phyloP scores from a whole-genome alignment of 164 flowering plant genomes.

The Chimonanthus praecox region DNA sequence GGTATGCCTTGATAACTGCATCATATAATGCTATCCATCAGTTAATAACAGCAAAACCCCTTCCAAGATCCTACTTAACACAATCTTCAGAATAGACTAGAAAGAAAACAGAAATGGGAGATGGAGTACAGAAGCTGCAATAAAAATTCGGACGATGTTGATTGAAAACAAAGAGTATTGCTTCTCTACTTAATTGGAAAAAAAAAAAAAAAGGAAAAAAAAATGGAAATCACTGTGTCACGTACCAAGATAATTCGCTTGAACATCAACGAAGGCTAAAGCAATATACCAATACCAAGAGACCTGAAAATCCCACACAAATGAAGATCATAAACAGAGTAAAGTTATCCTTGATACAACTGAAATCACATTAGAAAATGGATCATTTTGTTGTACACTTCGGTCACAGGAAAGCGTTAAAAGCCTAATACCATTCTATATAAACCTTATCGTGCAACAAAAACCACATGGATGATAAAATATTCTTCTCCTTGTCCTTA shows the following conservation, averaged over 20 bases:
- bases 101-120: neutral
- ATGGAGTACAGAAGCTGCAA: neutral
- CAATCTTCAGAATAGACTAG: neutral
- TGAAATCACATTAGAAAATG: neutral
- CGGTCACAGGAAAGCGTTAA: neutral
- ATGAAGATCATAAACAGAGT: neutral
- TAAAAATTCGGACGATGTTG: neutral
- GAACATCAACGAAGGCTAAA: conserved; percentile 69
- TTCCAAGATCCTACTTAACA: neutral
- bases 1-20: conserved; percentile 72
- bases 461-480: neutral
- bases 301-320: conserved; percentile 39
- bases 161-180: neutral
- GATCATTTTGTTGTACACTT: too few species aligned
- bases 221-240: neutral
- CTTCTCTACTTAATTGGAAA: neutral
- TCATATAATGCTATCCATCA: conserved; percentile 1
- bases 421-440: too few species aligned
- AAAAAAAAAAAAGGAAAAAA: neutral
- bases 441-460: neutral
- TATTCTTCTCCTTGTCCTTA: neutral
- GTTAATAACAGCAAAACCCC: neutral
- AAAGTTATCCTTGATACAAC: neutral
- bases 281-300: conserved; percentile 83
- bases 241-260: conserved; percentile 73